phyloP scores from a whole-genome alignment of 1,139 yeast genomes.

The Suhomyces yuchorum region DNA sequence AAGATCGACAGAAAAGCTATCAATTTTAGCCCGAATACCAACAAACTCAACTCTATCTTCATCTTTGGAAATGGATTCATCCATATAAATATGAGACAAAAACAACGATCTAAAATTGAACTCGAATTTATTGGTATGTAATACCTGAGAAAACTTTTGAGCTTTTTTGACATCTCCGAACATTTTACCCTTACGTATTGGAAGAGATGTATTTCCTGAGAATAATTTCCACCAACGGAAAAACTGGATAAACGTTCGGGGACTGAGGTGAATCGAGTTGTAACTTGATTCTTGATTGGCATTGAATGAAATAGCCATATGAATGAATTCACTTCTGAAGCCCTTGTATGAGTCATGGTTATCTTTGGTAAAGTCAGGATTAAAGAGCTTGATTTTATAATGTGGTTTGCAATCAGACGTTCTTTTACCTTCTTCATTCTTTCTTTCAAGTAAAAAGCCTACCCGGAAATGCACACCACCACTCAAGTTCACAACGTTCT shows the following conservation, averaged over 20 bases:
- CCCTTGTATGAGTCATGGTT: slow-evolving; percentile 76
- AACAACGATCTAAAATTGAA: slow-evolving; percentile 44
- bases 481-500: slow-evolving; percentile 55
- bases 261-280: slow-evolving; percentile 46
- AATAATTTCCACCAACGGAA: slow-evolving; percentile 51
- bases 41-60: slow-evolving; percentile 37
- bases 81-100: slow-evolving; percentile 43
- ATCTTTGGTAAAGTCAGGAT: slow-evolving; percentile 59
- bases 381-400: slow-evolving; percentile 61
- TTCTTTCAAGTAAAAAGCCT: slow-evolving; percentile 62
- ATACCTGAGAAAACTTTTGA: slow-evolving; percentile 46
- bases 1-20: slow-evolving; percentile 43
- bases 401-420: slow-evolving; percentile 67
- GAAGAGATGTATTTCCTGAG: slow-evolving; percentile 45
- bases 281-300: slow-evolving; percentile 49
- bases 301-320: slow-evolving; percentile 70
- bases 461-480: slow-evolving; percentile 63
- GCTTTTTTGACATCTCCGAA: slow-evolving; percentile 42
- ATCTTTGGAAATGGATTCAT: slow-evolving; percentile 17
- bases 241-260: slow-evolving; percentile 42
- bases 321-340: slow-evolving; percentile 77
- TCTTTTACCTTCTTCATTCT: slow-evolving; percentile 35
- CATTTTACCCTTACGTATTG: slow-evolving; percentile 41
- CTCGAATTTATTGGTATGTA: slow-evolving; percentile 43
- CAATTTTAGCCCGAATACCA: slow-evolving; percentile 46